phyloP scores from a whole-genome alignment of 306 rosid genomes.

The Fragaria iinumae region DNA sequence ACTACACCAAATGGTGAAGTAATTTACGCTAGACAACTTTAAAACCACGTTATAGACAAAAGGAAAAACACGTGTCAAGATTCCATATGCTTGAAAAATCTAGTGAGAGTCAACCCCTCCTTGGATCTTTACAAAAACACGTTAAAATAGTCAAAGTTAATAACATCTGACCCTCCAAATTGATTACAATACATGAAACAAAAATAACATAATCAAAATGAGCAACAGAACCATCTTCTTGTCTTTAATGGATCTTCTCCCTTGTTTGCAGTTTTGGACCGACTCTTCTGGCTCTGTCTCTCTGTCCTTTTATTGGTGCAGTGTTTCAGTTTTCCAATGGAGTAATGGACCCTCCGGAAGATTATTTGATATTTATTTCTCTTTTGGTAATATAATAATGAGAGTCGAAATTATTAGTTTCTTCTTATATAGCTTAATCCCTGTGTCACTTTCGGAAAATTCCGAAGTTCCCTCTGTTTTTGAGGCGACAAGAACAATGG shows the following conservation, averaged over 20 bases:
- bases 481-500: conserved; percentile 31
- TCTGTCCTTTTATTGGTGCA: conserved; percentile 24
- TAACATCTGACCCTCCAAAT: neutral
- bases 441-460: conserved; percentile 27
- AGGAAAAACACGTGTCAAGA: conserved; percentile 41
- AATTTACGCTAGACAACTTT: neutral
- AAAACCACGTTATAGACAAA: neutral
- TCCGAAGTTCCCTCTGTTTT: conserved; percentile 1
- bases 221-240: conserved; percentile 20
- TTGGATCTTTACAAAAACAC: conserved; percentile 33
- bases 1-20: no score
- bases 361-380: neutral
- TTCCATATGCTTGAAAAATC: conserved; percentile 43
- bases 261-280: conserved; percentile 21
- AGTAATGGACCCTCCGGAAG: neutral
- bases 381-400: neutral
- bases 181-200: neutral
- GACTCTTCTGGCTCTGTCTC: conserved; percentile 33
- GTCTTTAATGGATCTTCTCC: conserved; percentile 8
- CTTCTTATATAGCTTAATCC: conserved; percentile 19
- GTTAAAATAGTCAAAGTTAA: neutral
- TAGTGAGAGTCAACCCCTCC: conserved; percentile 58
- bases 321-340: neutral
- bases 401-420: neutral
- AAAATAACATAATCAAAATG: conserved; percentile 11